Base-by-base conservation (phyloP, 2,329 filamentous ascomycete species). In the Aspergillus chevalieri region DNA sequence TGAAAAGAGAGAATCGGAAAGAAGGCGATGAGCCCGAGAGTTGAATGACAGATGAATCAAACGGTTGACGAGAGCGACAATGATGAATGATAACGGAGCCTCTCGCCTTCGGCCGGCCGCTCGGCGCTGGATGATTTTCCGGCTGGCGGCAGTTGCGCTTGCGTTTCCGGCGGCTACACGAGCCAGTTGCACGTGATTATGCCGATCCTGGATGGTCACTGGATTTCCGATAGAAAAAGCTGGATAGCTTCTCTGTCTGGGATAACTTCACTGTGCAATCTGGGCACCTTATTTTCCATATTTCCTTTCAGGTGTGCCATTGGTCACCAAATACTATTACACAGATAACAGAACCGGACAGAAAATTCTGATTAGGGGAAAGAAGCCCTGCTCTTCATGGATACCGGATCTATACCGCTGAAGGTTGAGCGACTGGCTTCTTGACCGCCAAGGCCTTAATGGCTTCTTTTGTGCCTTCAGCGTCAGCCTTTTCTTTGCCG, bases 401-500 rank as follows among this genome's bases (percentile, higher is more conserved):
- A 44, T 44, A 49, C 45, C 48, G 26, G 33, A 39, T 14, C 6
- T 38, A 38, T 36, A 30, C 14, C 43, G 33, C 48, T 47, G 43
- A 49, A 53, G 50, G 44, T 46, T 42, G 55, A 41, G 38, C 33
- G 22, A 43, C 30, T 38, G 19, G 19, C 22, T 42, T 41, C 41
- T 38, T 45, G 15, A 47, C 24, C 26, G 22, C 30, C 19, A 43
- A 45, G 44, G 19, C 19, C 44, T 57, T 43, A n/a, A 44, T 45
- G 30, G 43, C 26, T 36, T 45, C 52, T 49, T 57, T 57, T 48
- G 47, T 51, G 44, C 62, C 62, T 47, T 61, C 62, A 30, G 63
- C 66, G 43, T 68, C 67, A 8, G 55, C 57, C 21, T 72, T 72
- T 53, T 66, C 67, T 21, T 57, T 72, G 49, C 69, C 69, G 44